Conservation (phyloP, 2,329 filamentous ascomycete genomes). For the Ustulina deusta region DNA sequence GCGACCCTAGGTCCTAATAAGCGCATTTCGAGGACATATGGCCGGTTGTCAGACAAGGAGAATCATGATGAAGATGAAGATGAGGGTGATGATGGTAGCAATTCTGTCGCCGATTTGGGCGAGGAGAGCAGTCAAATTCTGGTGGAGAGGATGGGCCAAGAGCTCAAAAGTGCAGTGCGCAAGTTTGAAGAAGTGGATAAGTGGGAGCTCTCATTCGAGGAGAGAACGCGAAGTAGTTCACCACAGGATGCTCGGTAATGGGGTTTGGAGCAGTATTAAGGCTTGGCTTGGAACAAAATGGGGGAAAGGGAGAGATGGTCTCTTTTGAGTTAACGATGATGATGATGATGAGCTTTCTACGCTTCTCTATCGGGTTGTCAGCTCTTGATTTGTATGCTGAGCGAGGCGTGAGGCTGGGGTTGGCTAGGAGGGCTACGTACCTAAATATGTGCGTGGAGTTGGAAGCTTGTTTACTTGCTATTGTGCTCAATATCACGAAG, state of each 20-base stretch:
- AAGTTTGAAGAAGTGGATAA: slow-evolving; percentile 78
- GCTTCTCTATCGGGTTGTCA: slow-evolving; percentile 35
- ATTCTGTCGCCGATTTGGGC: slow-evolving; percentile 51
- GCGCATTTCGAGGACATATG: slow-evolving; percentile 61
- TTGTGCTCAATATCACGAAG: slow-evolving; percentile 24
- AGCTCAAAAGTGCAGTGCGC: slow-evolving; percentile 68
- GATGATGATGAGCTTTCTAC: slow-evolving; percentile 32
- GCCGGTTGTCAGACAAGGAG: slow-evolving; percentile 69
- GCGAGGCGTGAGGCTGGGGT: slow-evolving; percentile 12
- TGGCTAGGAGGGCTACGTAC: slow-evolving; percentile 29
- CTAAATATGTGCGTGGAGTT: slow-evolving; percentile 25
- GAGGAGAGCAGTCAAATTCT: slow-evolving; percentile 54
- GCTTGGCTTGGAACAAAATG: slow-evolving; percentile 5
- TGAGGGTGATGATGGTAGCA: slow-evolving; percentile 53
- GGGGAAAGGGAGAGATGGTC: slow-evolving; percentile 8
- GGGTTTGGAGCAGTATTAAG: neutral
- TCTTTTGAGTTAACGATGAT: slow-evolving; percentile 30
- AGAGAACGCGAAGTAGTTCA: slow-evolving; percentile 68
- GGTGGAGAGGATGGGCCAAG: slow-evolving; percentile 59
- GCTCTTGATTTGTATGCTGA: slow-evolving; percentile 30
- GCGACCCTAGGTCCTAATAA: slow-evolving; percentile 33
- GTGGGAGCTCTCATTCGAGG: slow-evolving; percentile 77
- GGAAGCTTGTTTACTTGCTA: slow-evolving; percentile 28
- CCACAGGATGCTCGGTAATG: slow-evolving; percentile 63
- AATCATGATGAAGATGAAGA: slow-evolving; percentile 58